phyloP scores from a whole-genome alignment of 2,329 filamentous ascomycete species.

The Sporothrix brunneoviolacea region DNA sequence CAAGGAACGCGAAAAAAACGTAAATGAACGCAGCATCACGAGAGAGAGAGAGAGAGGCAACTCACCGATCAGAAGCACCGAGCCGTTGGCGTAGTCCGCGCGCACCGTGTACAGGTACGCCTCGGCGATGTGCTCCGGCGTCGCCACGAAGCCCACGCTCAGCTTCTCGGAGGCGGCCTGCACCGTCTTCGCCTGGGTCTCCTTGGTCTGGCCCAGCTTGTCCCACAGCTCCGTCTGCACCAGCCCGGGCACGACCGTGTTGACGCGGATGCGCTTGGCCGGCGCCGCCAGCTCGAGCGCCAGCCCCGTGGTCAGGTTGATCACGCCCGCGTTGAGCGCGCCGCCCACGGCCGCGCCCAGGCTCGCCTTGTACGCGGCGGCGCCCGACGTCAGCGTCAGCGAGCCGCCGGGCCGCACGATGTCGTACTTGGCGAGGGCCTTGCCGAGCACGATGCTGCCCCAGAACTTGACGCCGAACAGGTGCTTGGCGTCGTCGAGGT shows the following conservation, averaged over 20 bases:
- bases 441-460: conserved; percentile 30
- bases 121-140: conserved; percentile 24
- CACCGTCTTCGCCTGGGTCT: conserved; percentile 23
- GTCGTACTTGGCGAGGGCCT: conserved; percentile 30
- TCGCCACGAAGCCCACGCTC: conserved; percentile 24
- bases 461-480: conserved; percentile 36
- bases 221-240: conserved; percentile 28
- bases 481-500: conserved; percentile 28
- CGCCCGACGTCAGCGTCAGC: conserved; percentile 32
- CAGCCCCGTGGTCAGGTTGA: conserved; percentile 24
- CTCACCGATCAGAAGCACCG: conserved; percentile 23
- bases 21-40: no score
- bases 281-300: conserved; percentile 22
- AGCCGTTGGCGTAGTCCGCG: conserved; percentile 25
- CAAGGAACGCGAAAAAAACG: background rate
- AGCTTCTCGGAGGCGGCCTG: conserved; percentile 18
- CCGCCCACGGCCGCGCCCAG: conserved; percentile 27
- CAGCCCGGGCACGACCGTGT: conserved; percentile 27
- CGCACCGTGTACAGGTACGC: conserved; percentile 24
- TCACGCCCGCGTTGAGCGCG: conserved; percentile 26
- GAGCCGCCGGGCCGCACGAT: conserved; percentile 31
- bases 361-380: conserved; percentile 27
- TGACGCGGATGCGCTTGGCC: conserved; percentile 24
- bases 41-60: background rate
- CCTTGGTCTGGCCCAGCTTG: conserved; percentile 24